These are phyloP conservation scores for Grosmannia huntii DNA, from an alignment of 2,329 filamentous ascomycete genomes.

Conservation along the genomic window DNA sequence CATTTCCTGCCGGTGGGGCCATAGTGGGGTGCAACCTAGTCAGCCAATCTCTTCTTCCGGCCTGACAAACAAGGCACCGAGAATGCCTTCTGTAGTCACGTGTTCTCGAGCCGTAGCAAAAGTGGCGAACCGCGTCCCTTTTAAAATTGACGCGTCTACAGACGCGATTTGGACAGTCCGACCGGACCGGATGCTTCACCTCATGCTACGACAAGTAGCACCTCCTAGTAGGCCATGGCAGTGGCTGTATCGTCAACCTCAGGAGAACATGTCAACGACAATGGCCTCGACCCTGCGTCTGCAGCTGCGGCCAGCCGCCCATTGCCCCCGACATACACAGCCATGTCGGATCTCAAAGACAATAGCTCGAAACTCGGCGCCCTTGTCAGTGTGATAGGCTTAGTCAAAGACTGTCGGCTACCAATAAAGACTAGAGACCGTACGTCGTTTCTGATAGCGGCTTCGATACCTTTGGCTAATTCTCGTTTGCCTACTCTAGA, in stretches of 20 bases:
- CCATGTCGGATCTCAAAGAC: background rate
- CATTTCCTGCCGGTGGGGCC: slow-evolving; percentile 1
- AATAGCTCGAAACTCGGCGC: background rate
- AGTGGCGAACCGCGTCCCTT: background rate
- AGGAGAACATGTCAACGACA: background rate
- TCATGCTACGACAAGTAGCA: background rate
- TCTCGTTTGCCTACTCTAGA: slow-evolving; percentile 25
- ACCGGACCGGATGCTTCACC: too few species aligned
- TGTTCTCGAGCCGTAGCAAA: background rate
- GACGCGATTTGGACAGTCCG: background rate
- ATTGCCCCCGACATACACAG: background rate
- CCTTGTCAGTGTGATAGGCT: slow-evolving; percentile 26
- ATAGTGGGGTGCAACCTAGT: slow-evolving; percentile 5
- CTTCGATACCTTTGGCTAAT: slow-evolving; percentile 1
- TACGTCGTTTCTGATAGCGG: background rate
- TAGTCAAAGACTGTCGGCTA: slow-evolving; percentile 52
- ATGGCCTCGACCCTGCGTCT: background rate
- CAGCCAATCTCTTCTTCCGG: background rate
- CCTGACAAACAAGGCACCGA: background rate
- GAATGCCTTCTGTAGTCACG: background rate
- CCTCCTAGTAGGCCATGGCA: background rate
- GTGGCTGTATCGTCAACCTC: background rate
- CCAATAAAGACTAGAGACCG: slow-evolving; percentile 21
- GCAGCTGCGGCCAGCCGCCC: slow-evolving; percentile 21
- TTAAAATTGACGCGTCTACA: background rate